Evolutionary conservation across 306 rosid genomes (phyloP).

Genomic region (Vicia villosa): DNA sequence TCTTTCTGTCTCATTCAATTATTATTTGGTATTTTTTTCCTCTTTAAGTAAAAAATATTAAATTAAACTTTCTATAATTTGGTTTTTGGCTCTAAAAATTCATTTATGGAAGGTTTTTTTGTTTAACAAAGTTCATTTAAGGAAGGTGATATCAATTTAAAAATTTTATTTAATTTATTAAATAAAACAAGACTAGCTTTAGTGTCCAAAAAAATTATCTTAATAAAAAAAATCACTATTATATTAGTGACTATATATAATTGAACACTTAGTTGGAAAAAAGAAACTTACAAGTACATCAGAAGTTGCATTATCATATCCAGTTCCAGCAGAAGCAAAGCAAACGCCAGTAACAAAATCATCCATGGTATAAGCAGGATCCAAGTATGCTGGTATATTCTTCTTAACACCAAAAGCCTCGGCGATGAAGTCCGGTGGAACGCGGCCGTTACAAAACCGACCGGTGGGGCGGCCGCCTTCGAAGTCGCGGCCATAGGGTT

Average conservation of each 20-base stretch:
- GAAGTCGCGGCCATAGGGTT: constrained; percentile 87
- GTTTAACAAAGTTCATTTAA: no score
- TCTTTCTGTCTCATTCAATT: no score
- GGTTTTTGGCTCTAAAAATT: no score
- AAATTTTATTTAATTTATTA: background rate
- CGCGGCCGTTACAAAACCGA: constrained; percentile 74
- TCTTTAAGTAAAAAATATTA: no score
- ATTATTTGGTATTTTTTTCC: no score
- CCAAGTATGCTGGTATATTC: constrained; percentile 78
- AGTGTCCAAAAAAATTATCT: no score
- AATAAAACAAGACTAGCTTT: background rate
- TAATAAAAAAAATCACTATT: background rate
- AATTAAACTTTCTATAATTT: no score
- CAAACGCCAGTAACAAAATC: constrained; percentile 84
- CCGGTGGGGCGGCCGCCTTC: constrained; percentile 73
- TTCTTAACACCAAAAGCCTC: constrained; percentile 63
- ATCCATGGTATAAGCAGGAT: constrained; percentile 60
- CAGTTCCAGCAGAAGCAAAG: constrained; percentile 86
- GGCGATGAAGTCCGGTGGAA: constrained; percentile 75
- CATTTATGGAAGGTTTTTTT: no score
- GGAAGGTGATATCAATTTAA: background rate
- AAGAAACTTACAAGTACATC: constrained; percentile 60
- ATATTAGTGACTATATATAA: background rate
- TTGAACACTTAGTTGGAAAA: background rate
- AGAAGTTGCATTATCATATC: constrained; percentile 66